Conservation (phyloP, 768 basidiomycete genomes). For the Calocybe gangraenosa region DNA sequence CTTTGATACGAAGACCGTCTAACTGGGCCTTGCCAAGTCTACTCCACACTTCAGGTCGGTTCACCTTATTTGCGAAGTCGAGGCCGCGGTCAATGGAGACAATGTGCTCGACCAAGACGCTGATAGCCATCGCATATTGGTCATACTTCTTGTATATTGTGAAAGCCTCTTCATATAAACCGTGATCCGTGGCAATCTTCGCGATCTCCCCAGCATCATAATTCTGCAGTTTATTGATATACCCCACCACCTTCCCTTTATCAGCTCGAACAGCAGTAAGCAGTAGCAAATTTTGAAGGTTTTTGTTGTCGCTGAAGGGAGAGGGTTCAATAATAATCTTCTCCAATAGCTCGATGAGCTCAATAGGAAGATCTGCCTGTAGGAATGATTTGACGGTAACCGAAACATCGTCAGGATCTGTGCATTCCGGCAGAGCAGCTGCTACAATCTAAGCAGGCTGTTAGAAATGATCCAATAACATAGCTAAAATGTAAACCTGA, state of each 20-base stretch:
- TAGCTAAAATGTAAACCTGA: slow-evolving; percentile 46
- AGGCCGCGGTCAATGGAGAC: slow-evolving; percentile 96
- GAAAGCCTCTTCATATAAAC: slow-evolving; percentile 93
- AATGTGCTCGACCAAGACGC: slow-evolving; percentile 96
- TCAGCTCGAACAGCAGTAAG: slow-evolving; percentile 96
- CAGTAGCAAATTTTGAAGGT: slow-evolving; percentile 91
- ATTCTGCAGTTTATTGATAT: slow-evolving; percentile 96
- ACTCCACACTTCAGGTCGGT: slow-evolving; percentile 96
- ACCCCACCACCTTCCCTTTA: slow-evolving; percentile 96
- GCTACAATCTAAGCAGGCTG: slow-evolving; percentile 65
- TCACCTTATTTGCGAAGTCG: slow-evolving; percentile 95
- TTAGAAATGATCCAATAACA: background rate
- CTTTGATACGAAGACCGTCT: slow-evolving; percentile 96
- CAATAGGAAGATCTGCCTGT: slow-evolving; percentile 92
- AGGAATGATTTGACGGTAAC: slow-evolving; percentile 98
- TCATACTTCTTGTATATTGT: slow-evolving; percentile 98
- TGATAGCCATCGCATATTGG: slow-evolving; percentile 93
- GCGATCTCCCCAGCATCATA: slow-evolving; percentile 95
- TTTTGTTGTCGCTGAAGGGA: slow-evolving; percentile 96
- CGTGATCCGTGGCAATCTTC: slow-evolving; percentile 93
- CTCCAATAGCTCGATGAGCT: slow-evolving; percentile 95
- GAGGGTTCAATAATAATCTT: slow-evolving; percentile 98
- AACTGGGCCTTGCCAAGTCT: slow-evolving; percentile 97
- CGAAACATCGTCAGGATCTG: slow-evolving; percentile 98
- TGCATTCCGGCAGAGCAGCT: slow-evolving; percentile 93